Percentiles rank a stretch among this genome's conserved stretches.
These are phyloP conservation scores for Claviceps africana DNA, from an alignment of 2,329 filamentous ascomycete species.

Conservation along the genomic window DNA sequence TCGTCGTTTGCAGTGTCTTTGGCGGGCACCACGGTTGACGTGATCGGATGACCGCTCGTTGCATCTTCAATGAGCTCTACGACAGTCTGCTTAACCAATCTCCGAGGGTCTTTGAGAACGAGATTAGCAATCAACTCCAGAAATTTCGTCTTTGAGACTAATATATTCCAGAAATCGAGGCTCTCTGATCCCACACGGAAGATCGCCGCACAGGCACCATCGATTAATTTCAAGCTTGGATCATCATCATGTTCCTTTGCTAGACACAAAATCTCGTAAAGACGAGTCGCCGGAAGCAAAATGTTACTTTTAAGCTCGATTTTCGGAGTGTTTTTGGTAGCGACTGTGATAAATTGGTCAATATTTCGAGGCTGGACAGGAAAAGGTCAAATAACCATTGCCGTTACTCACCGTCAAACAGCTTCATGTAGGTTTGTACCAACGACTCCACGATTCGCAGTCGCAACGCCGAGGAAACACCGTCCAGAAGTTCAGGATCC, in stretches of 20 bases:
- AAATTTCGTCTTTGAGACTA: slow-evolving; percentile 12
- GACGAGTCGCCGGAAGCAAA: slow-evolving; percentile 5
- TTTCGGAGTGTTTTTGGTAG: neutral
- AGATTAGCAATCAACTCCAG: slow-evolving; percentile 11
- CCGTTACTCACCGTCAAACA: slow-evolving; percentile 13
- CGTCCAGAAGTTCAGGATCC: slow-evolving; percentile 37
- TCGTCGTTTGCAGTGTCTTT: neutral
- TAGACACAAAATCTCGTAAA: slow-evolving; percentile 14
- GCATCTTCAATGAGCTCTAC: slow-evolving; percentile 21
- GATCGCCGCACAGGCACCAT: slow-evolving; percentile 15
- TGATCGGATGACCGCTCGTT: slow-evolving; percentile 7
- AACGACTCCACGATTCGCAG: slow-evolving; percentile 16
- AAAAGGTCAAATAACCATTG: neutral
- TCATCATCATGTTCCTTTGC: slow-evolving; percentile 13
- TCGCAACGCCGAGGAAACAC: slow-evolving; percentile 11
- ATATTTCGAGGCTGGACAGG: neutral
- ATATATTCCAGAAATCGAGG: slow-evolving; percentile 16
- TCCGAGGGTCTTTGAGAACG: slow-evolving; percentile 16
- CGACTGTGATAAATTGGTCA: neutral
- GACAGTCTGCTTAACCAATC: slow-evolving; percentile 15
- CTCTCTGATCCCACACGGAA: slow-evolving; percentile 16
- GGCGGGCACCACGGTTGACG: neutral
- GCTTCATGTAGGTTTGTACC: slow-evolving; percentile 15
- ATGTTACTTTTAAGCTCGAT: slow-evolving; percentile 4
- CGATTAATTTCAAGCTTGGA: slow-evolving; percentile 13